Evolutionary conservation across 2,329 filamentous ascomycete genomes (phyloP), one percentile per base, ranked within the genome.

Genomic region (Ceratocystis ficicola): DNA sequence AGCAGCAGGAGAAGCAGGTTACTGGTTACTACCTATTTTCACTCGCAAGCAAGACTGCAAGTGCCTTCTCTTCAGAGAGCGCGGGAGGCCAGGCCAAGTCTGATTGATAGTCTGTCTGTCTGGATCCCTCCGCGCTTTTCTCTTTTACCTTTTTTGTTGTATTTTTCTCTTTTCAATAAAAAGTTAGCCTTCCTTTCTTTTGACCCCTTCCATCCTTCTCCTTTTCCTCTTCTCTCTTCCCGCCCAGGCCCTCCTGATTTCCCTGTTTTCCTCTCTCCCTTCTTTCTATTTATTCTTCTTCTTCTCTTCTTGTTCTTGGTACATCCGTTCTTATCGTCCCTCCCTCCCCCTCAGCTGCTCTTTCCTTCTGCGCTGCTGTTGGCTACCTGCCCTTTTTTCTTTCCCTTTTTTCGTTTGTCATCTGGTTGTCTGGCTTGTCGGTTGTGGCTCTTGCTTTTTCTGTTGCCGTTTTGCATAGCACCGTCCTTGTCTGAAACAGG

Each of bases 191-290:
- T 20, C 15, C 17, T 10, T 17, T 44, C 46, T 28, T 15, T 15
- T 17, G 20, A n/a, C 7, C 44, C 44, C 5, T 62, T 62, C 6
- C 20, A 15, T 48, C 44, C 44, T 63, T 62, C 55, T 66, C 67
- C 59, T 44, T 66, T 65, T 22, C 60, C 60, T 66, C 44, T 60
- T 44, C 32, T 57, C 65, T 52, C 65, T 32, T 57, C 61, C 62
- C 66, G 44, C 62, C 50, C 64, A 44, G 65, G 68, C 64, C 63
- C 69, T 62, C 68, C 63, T 67, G 32, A 36, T 46, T 25, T 30
- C 66, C 48, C 61, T 46, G 48, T 65, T 63, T 22, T 25, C 63
- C 20, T 52, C 22, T 48, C 10, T 20, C 52, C 59, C 63, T 66
- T 46, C 25, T 30, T 65, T 30, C 60, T 48, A 61, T 66, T 62